A percentile compares a stretch with the other conserved stretches of the same genome.
Conservation (phyloP, 495 filamentous ascomycete genomes). For the Glonium stellatum region DNA sequence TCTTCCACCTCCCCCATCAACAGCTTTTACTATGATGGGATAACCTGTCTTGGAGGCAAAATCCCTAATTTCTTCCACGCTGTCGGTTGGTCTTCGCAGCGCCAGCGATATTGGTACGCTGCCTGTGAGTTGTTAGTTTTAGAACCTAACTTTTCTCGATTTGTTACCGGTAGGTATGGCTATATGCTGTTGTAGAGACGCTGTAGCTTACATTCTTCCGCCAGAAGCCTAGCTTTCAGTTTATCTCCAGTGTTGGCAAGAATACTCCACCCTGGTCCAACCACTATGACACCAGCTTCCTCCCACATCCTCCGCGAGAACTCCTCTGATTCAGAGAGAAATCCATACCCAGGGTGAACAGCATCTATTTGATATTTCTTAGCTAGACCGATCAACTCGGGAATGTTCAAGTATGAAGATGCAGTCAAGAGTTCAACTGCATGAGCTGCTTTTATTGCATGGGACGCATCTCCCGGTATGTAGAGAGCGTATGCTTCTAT, state of each 20-base stretch:
- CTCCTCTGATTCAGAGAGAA: slow-evolving; percentile 52
- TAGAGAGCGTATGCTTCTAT: slow-evolving; percentile 50
- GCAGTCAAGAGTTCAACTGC: slow-evolving; percentile 45
- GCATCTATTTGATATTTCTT: slow-evolving; percentile 48
- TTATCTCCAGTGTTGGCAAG: slow-evolving; percentile 52
- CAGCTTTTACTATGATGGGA: slow-evolving; percentile 51
- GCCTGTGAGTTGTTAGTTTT: slow-evolving; percentile 10
- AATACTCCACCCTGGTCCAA: slow-evolving; percentile 49
- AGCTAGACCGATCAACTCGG: slow-evolving; percentile 40
- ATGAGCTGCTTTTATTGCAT: slow-evolving; percentile 43
- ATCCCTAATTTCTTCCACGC: slow-evolving; percentile 34
- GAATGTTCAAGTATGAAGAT: slow-evolving; percentile 47
- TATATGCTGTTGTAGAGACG: not conserved
- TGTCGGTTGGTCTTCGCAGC: slow-evolving; percentile 39
- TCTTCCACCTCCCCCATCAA: slow-evolving; percentile 38
- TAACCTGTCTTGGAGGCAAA: slow-evolving; percentile 46
- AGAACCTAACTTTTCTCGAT: no score
- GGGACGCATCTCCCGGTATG: slow-evolving; percentile 47
- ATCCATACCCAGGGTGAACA: slow-evolving; percentile 58
- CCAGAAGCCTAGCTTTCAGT: slow-evolving; percentile 48
- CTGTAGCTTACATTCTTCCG: slow-evolving; percentile 39
- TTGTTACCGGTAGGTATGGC: no score
- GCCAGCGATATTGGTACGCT: slow-evolving; percentile 49
- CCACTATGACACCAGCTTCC: slow-evolving; percentile 43
- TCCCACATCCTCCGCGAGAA: slow-evolving; percentile 48